Conservation (phyloP, 1,284 basidiomycete genomes). For the Grifola frondosa region DNA sequence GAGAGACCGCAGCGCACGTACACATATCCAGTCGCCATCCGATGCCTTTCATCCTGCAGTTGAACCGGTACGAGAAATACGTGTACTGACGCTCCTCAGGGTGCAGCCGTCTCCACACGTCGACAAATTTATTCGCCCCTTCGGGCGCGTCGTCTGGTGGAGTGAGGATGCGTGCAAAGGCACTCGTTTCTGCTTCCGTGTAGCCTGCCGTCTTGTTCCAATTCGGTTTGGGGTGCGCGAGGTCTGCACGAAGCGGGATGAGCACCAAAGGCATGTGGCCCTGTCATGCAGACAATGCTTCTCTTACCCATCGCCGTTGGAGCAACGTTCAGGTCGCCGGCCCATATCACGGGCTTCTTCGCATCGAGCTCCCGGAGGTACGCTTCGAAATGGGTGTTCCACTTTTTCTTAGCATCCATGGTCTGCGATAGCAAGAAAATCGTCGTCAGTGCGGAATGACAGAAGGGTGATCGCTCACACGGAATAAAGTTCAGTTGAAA, state of each 20-base stretch:
- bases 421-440: slow-evolving; percentile 43
- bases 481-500: no score
- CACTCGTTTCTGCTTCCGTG: slow-evolving; percentile 75
- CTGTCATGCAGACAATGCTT: neutral
- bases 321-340: slow-evolving; percentile 88
- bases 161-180: slow-evolving; percentile 64
- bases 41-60: slow-evolving; percentile 76
- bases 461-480: no score
- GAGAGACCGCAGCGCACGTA: slow-evolving; percentile 38
- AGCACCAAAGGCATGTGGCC: neutral
- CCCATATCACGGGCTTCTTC: slow-evolving; percentile 85
- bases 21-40: slow-evolving; percentile 89
- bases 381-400: slow-evolving; percentile 74
- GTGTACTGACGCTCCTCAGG: slow-evolving; percentile 73
- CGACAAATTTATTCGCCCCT: slow-evolving; percentile 56
- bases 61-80: slow-evolving; percentile 85
- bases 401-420: slow-evolving; percentile 69
- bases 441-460: neutral
- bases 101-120: slow-evolving; percentile 80
- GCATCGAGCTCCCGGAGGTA: slow-evolving; percentile 73
- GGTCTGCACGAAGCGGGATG: slow-evolving; percentile 42
- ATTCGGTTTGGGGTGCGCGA: slow-evolving; percentile 64
- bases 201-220: slow-evolving; percentile 84
- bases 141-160: slow-evolving; percentile 25
- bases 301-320: slow-evolving; percentile 65